These are phyloP conservation scores for Saccharomyces pastorianus DNA, from an alignment of 1,139 yeast species.

Conservation along the genomic window DNA sequence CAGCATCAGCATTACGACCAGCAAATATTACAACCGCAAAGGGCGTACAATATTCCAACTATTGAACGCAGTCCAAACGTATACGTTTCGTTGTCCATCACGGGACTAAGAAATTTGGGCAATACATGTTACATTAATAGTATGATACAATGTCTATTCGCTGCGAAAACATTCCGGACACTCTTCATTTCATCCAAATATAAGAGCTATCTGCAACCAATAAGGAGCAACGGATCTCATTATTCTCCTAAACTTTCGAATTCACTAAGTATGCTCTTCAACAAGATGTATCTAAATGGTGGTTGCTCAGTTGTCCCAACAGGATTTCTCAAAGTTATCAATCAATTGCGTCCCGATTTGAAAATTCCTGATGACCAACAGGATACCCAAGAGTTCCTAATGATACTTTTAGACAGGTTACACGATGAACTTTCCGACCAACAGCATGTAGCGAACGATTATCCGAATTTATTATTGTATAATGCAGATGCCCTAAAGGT, in stretches of 20 bases:
- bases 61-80: conserved; percentile 36
- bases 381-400: conserved; percentile 68
- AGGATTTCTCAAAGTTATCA: conserved; percentile 49
- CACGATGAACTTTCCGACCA: conserved; percentile 56
- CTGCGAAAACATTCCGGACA: conserved; percentile 39
- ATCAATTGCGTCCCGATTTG: conserved; percentile 53
- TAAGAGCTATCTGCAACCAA: conserved; percentile 36
- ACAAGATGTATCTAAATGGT: conserved; percentile 43
- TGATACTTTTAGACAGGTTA: conserved; percentile 55
- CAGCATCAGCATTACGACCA: conserved; percentile 4
- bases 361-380: conserved; percentile 67
- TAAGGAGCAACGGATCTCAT: conserved; percentile 20
- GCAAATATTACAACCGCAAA: conserved; percentile 3
- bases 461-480: conserved; percentile 33
- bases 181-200: conserved; percentile 39
- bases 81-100: conserved; percentile 40
- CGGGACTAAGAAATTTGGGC: conserved; percentile 63
- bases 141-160: conserved; percentile 58
- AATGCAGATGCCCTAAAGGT: conserved; percentile 32
- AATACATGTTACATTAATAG: conserved; percentile 69
- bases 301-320: conserved; percentile 58
- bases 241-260: conserved; percentile 35
- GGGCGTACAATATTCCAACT: conserved; percentile 29
- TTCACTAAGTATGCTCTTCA: conserved; percentile 44
- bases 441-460: conserved; percentile 33